A percentile compares a stretch with the other conserved stretches of the same genome.
phyloP scores from a whole-genome alignment of 2,329 filamentous ascomycete genomes.

The Aspergillus floridensis region DNA sequence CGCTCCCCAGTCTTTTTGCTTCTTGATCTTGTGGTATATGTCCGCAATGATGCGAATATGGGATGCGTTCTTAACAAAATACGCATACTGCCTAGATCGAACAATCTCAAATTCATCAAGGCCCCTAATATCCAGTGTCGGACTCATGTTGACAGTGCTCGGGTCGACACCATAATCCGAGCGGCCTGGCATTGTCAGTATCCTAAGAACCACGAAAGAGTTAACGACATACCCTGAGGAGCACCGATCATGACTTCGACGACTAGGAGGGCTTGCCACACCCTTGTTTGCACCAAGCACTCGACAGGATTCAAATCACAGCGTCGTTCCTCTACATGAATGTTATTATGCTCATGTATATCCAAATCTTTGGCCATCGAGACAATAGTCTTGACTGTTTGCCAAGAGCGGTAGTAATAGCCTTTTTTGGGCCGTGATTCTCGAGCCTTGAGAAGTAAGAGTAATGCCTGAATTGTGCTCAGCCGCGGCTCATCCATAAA shows the following conservation, averaged over 20 bases:
- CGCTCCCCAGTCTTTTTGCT: slow-evolving; percentile 78
- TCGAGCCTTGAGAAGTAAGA: slow-evolving; percentile 84
- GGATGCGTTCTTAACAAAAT: slow-evolving; percentile 72
- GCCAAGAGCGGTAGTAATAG: slow-evolving; percentile 97
- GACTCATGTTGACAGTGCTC: slow-evolving; percentile 71
- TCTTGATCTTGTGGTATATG: slow-evolving; percentile 70
- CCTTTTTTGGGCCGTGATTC: slow-evolving; percentile 90
- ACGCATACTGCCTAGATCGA: slow-evolving; percentile 79
- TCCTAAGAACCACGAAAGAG: neutral
- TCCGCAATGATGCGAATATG: slow-evolving; percentile 76
- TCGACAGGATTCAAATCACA: slow-evolving; percentile 71
- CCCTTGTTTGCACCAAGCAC: slow-evolving; percentile 77
- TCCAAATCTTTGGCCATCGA: slow-evolving; percentile 92
- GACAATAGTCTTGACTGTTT: slow-evolving; percentile 86
- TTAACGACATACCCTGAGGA: slow-evolving; percentile 68
- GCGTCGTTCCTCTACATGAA: slow-evolving; percentile 67
- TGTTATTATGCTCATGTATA: slow-evolving; percentile 79
- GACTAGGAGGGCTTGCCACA: slow-evolving; percentile 86
- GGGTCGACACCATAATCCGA: slow-evolving; percentile 73
- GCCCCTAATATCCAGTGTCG: slow-evolving; percentile 62
- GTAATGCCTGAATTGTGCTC: slow-evolving; percentile 85
- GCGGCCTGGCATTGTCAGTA: slow-evolving; percentile 56
- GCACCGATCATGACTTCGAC: slow-evolving; percentile 91
- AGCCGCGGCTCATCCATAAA: slow-evolving; percentile 90
- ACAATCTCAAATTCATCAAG: slow-evolving; percentile 73